Evolutionary conservation across 2,329 filamentous ascomycete species (phyloP).

Genomic region (Talaromyces pinophilus): DNA sequence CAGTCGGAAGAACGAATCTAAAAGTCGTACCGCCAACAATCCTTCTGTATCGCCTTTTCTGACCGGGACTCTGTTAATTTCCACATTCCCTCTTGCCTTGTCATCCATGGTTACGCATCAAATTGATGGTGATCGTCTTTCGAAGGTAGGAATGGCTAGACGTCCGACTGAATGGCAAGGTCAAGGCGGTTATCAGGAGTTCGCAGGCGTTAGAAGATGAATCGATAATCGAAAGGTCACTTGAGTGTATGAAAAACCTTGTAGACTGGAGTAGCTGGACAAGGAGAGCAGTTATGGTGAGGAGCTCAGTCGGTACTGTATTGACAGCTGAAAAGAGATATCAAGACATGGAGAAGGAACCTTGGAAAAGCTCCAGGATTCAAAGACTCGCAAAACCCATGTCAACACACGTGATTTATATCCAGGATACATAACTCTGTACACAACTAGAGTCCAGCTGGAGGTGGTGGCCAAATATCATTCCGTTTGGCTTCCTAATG

Average conservation of each 20-base stretch:
- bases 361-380: not conserved
- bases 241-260: not conserved
- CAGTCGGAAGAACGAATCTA: too few species aligned
- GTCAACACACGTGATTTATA: too few species aligned
- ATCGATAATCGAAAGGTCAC: not conserved
- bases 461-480: too few species aligned
- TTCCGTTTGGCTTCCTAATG: too few species aligned
- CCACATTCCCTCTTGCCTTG: too few species aligned
- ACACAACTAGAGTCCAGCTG: too few species aligned
- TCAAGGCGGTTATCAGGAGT: not conserved
- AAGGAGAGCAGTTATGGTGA: not conserved
- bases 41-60: too few species aligned
- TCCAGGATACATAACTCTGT: too few species aligned
- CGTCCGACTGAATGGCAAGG: not conserved
- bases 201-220: not conserved
- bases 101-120: too few species aligned
- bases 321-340: not conserved
- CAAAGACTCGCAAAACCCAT: not conserved
- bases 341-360: not conserved
- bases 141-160: not conserved
- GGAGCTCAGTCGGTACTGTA: not conserved
- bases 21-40: too few species aligned
- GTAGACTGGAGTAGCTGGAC: not conserved
- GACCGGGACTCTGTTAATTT: too few species aligned
- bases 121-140: too few species aligned